Evolutionary conservation across 352 stramenopile species (phyloP).

Genomic region (Thalassiosira livingstoniorum): DNA sequence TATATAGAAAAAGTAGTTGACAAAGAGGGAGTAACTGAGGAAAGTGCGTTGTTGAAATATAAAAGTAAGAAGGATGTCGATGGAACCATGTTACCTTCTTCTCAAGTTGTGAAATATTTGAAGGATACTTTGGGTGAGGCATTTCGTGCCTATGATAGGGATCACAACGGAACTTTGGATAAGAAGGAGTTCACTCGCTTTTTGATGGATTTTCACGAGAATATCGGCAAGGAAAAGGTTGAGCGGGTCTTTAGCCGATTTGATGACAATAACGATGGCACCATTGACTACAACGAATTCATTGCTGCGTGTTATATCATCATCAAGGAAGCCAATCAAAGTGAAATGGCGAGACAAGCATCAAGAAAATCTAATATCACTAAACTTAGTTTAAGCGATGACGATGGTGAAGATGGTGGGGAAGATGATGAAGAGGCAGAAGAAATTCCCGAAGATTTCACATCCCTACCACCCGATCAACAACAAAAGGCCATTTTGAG

Average conservation of each 20-base stretch:
- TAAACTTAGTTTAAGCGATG: constrained; percentile 4
- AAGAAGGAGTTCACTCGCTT: constrained; percentile 91
- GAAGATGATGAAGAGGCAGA: constrained; percentile 92
- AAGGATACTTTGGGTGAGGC: constrained; percentile 92
- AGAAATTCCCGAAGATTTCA: constrained; percentile 94
- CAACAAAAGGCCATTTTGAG: constrained; percentile 96
- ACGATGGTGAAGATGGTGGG: constrained; percentile 78
- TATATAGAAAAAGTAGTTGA: constrained; percentile 46
- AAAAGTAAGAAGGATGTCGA: neutral
- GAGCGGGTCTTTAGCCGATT: constrained; percentile 89
- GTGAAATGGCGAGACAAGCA: neutral
- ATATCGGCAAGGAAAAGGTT: constrained; percentile 87
- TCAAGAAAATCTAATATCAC: neutral
- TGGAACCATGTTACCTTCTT: constrained; percentile 16
- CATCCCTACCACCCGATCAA: constrained; percentile 92
- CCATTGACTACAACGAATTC: constrained; percentile 95
- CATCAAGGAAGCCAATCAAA: constrained; percentile 43
- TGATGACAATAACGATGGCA: constrained; percentile 91
- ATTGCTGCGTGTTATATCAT: constrained; percentile 90
- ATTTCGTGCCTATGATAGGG: constrained; percentile 93
- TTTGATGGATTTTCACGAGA: constrained; percentile 94
- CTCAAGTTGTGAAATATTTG: constrained; percentile 80
- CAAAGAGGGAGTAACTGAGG: neutral
- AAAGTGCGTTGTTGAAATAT: constrained; percentile 11
- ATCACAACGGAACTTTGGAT: constrained; percentile 91